phyloP scores from a whole-genome alignment of 2,329 filamentous ascomycete genomes.

The Colletotrichum echinochloae region DNA sequence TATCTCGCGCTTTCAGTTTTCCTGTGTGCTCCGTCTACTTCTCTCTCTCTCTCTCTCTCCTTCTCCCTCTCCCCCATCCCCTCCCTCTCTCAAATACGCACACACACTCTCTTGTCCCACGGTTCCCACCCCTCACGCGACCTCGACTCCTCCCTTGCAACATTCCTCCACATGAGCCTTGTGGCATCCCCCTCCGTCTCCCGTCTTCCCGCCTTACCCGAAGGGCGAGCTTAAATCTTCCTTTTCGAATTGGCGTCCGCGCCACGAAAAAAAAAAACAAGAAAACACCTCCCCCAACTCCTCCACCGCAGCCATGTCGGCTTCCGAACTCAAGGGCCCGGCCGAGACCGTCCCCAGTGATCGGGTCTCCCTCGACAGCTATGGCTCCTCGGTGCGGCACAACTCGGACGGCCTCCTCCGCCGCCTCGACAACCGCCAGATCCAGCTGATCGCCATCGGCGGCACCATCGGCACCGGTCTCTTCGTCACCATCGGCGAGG shows the following conservation, averaged over 20 bases:
- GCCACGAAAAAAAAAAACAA: background rate
- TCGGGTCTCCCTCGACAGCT: slow-evolving; percentile 34
- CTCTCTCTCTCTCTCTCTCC: background rate
- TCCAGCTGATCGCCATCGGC: slow-evolving; percentile 61
- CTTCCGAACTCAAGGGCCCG: slow-evolving; percentile 32
- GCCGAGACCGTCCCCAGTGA: slow-evolving; percentile 21
- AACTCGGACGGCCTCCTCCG: slow-evolving; percentile 50
- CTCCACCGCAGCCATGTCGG: slow-evolving; percentile 9
- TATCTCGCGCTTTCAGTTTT: background rate
- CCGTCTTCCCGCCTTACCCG: slow-evolving; percentile 12
- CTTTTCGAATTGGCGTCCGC: background rate
- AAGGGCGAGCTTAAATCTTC: slow-evolving; percentile 16
- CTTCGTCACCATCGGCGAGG: slow-evolving; percentile 60
- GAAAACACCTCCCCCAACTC: no score
- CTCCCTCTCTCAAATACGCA: background rate
- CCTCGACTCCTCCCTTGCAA: background rate
- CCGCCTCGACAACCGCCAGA: slow-evolving; percentile 49
- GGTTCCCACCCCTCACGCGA: slow-evolving; percentile 10
- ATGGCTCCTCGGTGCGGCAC: slow-evolving; percentile 38
- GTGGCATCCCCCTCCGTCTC: slow-evolving; percentile 14
- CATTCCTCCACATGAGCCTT: slow-evolving; percentile 27
- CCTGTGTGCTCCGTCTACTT: background rate
- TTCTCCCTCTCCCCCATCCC: background rate
- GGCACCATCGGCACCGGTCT: slow-evolving; percentile 62
- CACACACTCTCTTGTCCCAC: background rate